Base-by-base conservation (phyloP, 768 basidiomycete species). In the Mycena belliarum region DNA sequence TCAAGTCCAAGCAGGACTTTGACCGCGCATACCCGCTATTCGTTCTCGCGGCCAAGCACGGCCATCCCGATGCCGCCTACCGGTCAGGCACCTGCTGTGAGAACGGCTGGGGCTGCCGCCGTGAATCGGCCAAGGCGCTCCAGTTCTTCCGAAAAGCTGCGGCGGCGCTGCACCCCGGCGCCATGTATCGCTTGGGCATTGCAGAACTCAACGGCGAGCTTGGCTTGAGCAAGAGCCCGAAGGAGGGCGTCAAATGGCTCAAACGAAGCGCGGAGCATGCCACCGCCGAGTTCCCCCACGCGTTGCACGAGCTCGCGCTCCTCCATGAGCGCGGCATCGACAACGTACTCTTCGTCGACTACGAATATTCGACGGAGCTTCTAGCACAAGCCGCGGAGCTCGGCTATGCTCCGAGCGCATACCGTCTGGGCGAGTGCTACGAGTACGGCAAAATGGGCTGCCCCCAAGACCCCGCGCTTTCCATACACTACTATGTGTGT, bases 381-480 rank as follows among this genome's bases (percentile, higher is more conserved):
- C 77, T 98, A 40, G 97, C 97, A 3, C 93, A 97, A 69, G 96
- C 95, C 24, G 87, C 93, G 0, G 97, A 98, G 73, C 82, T 99
- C 24, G 95, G 95, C 6, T 98, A 98, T 73, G 94, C 96, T 10
- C 93, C 96, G 18, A 95, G 92, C 63, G 97, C 97, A 29, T 93
- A 95, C 75, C 87, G 93, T 58, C 76, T 98, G 55, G 97, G 97
- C 24, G 96, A 98, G 75, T 98, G 95, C 72, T 99, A 99, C 72
- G 97, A 99, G 77, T 99, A 98, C 72, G 97, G 97, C 33, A 95
- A 93, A 79, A 89, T 98, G 85, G 95, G 95, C 10, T 98, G 97
- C 68, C 97, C 97, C 18, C 92, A 95, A 70, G 97, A 99, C 70
- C 85, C 95, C 1, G 97, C 97, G 26, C 78, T 99, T 55, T 96